Evolutionary conservation across 2,329 filamentous ascomycete genomes (phyloP), one percentile per base, ranked within the genome.

Genomic region (Verticillium klebahnii): DNA sequence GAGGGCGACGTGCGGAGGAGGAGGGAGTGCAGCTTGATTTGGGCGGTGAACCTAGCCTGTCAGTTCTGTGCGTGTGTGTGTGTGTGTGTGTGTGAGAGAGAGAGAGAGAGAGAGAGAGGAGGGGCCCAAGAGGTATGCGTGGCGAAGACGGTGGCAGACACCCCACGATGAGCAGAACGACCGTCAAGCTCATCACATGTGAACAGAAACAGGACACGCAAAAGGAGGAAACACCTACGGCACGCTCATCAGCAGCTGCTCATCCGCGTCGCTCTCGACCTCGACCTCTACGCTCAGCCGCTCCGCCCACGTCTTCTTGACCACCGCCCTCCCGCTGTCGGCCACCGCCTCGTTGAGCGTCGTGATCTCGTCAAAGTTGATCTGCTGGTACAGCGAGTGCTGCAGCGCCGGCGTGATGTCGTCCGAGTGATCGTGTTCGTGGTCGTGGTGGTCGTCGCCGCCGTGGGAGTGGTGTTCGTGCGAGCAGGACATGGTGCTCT

Each of bases 371-470:
- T 92, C 89, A 77, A 98, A 97, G 74, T 93, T 87, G 75, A 99
- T 93, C 73, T 97, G 90, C 66, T 91, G 87, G 80, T 97, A 98
- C 39, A 99, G 87, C 52, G 93, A 92, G 69, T 89, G 89, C 76
- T 98, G 94, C 17, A 97, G 82, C 1, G 93, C 94, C 0, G 95
- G 95, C 1, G 91, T 93, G 69, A 97, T 86, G 79, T 98, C 94
- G 79, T 98, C 91, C 56, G 86, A 89, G 78, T 97, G 94, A 75
- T 97, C 93, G 74, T 97, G 93, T 52, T 80, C 84, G 68, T 87
- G 80, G 62, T 80, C 81, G 67, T 86, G 82, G 67, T 80, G 77
- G 66, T 80, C 78, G 65, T 82, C 78, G 61, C 75, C 80, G 65
- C 80, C 78, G 65, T 85, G 82, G 64, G 78, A 72, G 29, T 71